Evolutionary conservation across 2,329 filamentous ascomycete species (phyloP).

Genomic region (Trichoderma sp.): DNA sequence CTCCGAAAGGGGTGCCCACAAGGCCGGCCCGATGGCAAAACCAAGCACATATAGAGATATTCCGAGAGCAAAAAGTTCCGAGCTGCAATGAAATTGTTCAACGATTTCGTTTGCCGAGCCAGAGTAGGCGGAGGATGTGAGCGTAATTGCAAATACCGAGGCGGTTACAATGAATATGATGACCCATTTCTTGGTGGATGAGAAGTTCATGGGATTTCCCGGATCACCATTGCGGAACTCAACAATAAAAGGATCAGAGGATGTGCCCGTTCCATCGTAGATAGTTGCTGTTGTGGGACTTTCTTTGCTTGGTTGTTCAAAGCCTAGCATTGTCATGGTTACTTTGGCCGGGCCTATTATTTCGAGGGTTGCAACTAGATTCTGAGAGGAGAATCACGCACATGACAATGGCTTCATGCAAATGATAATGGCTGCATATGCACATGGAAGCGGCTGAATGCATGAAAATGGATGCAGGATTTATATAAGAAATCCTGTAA

Average conservation of each 20-base stretch:
- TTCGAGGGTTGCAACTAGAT: not conserved
- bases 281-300: not conserved
- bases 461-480: too few relatives aligned
- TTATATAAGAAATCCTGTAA: not conserved
- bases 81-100: not conserved
- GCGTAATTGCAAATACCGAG: not conserved
- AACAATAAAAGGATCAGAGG: not conserved
- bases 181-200: not conserved
- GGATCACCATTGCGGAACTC: not conserved
- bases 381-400: not conserved
- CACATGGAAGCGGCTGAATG: too few relatives aligned
- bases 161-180: not conserved
- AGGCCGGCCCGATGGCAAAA: not conserved
- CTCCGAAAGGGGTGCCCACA: not conserved
- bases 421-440: too few relatives aligned
- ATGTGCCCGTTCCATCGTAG: not conserved
- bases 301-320: not conserved
- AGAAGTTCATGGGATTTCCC: not conserved
- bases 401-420: not conserved
- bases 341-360: not conserved
- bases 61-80: not conserved
- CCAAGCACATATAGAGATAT: not conserved
- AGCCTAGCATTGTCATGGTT: not conserved
- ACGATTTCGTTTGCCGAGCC: not conserved
- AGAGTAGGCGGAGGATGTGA: not conserved